Evolutionary conservation across 1,139 yeast genomes (phyloP), one percentile per base, ranked within the genome.

Genomic region (Magnusiomyces tetraspermus): DNA sequence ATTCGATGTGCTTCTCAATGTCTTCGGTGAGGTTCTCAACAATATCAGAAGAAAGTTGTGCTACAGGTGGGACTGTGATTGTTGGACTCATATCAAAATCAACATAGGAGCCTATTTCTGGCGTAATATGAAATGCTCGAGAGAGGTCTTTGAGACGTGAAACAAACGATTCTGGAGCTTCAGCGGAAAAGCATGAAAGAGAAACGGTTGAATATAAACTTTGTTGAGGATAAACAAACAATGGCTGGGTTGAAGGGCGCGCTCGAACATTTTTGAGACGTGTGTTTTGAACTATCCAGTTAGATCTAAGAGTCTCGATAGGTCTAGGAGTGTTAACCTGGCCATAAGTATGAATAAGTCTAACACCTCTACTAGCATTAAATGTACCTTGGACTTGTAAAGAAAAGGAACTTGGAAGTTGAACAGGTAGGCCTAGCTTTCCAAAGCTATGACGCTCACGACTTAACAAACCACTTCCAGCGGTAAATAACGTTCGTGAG

Each of bases 41-140:
- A 37, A 57, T 48, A 58, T 64, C 49, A 26, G 60, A 62, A 17
- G 64, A 61, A 33, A 69, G 63, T 44, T 61, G 65, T n/a, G 60
- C 55, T 15, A 60, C 59, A 11, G 57, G 28, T 8, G 67, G 64
- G 21, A 67, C 49, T 5, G 62, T 54, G 46, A 68, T 55, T 22
- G 61, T 60, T 11, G 71, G 70, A 4, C 64, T 53, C 37, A 69
- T 51, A 45, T 62, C 70, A 57, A 69, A 69, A 49, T 69, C 73
- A 13, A 69, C 71, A 44, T 54, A 61, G 1, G 66, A 54, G 11
- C 57, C 57, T 15, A 52, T 49, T 8, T 36, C 45, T 22, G 54
- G 54, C 17, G 51, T 49, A 15, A 53, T 11, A 26, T 45, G 53
- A 26, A 51, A 54, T 2, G 46, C 54, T 17, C 51, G 51, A 17